Percentiles rank a stretch among this genome's conserved stretches.
Conservation (phyloP, 2,329 filamentous ascomycete species). For the Nothophoma quercina region DNA sequence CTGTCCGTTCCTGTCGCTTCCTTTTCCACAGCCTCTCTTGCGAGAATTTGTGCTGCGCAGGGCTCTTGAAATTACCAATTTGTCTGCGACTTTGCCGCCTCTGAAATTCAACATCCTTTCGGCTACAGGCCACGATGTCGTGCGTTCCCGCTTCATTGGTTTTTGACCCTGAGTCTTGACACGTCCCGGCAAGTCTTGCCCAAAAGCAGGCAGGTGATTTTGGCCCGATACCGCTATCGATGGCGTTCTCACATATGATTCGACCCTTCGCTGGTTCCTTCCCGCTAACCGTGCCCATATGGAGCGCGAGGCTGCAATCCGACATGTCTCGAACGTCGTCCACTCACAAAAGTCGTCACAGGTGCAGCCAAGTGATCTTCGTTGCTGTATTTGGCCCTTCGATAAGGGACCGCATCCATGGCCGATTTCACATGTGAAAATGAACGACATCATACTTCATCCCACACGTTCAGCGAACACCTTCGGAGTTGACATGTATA, state of each 20-base stretch:
- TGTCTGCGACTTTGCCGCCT: background rate
- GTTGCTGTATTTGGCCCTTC: constrained; percentile 18
- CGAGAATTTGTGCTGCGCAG: background rate
- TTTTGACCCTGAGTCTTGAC: constrained; percentile 24
- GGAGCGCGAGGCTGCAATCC: constrained; percentile 42
- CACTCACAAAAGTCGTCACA: constrained; percentile 32
- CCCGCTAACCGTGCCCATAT: constrained; percentile 35
- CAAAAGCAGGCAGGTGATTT: constrained; percentile 26
- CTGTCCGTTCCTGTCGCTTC: background rate
- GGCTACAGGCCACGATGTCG: constrained; percentile 28
- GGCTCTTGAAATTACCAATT: constrained; percentile 4
- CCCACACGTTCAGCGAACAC: constrained; percentile 20
- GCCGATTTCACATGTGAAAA: constrained; percentile 38
- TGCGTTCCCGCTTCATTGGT: constrained; percentile 27
- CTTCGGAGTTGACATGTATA: constrained; percentile 29
- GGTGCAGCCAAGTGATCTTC: constrained; percentile 32
- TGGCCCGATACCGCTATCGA: constrained; percentile 39
- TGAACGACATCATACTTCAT: constrained; percentile 30
- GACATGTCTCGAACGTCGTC: constrained; percentile 29
- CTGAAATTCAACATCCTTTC: constrained; percentile 1
- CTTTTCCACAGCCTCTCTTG: constrained; percentile 18
- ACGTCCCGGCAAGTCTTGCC: constrained; percentile 25
- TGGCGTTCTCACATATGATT: constrained; percentile 38
- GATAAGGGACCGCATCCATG: constrained; percentile 7
- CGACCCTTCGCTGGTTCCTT: constrained; percentile 41